Conservation (phyloP, 306 rosid genomes). For the Cyamopsis tetragonoloba region DNA sequence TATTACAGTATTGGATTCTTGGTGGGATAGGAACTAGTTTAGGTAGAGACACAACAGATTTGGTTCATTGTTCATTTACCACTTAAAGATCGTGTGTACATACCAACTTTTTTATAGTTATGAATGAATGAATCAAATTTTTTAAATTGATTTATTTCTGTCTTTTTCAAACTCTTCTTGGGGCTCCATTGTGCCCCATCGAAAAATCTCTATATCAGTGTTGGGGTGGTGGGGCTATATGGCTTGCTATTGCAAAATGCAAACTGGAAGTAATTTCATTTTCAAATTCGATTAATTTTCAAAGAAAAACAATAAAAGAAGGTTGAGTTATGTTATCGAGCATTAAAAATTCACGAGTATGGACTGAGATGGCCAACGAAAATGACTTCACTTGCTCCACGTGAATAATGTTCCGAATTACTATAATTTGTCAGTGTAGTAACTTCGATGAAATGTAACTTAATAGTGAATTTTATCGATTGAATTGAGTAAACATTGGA, state of each 20-base stretch:
- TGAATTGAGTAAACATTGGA: no score
- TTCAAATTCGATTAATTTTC: not conserved
- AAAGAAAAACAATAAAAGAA: not conserved
- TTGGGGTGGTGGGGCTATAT: not conserved
- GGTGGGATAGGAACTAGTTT: slow-evolving; percentile 20
- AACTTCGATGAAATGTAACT: no score
- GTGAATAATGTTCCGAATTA: no score
- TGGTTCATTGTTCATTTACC: slow-evolving; percentile 35
- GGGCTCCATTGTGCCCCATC: slow-evolving; percentile 5
- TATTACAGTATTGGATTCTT: slow-evolving; percentile 2
- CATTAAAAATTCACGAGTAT: no score
- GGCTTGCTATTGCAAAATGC: not conserved
- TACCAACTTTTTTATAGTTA: slow-evolving; percentile 3
- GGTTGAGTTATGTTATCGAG: no score
- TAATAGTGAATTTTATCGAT: no score
- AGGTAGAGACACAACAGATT: slow-evolving; percentile 26
- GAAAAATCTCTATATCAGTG: not conserved
- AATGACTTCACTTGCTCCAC: no score
- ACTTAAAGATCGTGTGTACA: slow-evolving; percentile 41
- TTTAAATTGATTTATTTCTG: not conserved
- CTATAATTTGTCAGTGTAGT: no score
- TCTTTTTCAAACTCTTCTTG: not conserved
- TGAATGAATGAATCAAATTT: slow-evolving; percentile 35
- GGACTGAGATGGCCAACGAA: not conserved
- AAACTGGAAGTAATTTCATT: not conserved